A percentile compares a stretch with the other conserved stretches of the same genome.
Evolutionary conservation across 2,329 filamentous ascomycete species (phyloP).

Genomic region (Xylariaceae sp.): DNA sequence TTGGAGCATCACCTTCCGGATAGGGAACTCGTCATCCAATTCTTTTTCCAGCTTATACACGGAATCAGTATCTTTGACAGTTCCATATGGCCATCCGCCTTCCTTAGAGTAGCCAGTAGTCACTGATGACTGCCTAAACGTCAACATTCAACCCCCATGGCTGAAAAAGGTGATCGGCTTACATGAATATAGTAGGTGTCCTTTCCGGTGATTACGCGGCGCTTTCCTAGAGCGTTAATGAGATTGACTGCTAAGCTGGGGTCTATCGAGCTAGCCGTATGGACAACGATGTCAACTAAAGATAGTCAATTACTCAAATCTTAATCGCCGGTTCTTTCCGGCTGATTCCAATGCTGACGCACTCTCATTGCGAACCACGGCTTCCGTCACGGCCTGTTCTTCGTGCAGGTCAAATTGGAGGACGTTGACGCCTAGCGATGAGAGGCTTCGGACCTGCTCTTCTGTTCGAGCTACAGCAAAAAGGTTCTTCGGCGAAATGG

Average conservation of each 20-base stretch:
- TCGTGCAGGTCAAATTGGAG: slow-evolving; percentile 43
- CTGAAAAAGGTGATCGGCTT: slow-evolving; percentile 13
- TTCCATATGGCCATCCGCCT: slow-evolving; percentile 41
- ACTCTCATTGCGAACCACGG: slow-evolving; percentile 28
- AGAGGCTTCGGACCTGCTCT: slow-evolving; percentile 42
- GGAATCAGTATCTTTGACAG: slow-evolving; percentile 40
- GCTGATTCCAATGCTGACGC: not conserved
- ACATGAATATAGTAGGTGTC: slow-evolving; percentile 44
- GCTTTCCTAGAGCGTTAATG: slow-evolving; percentile 43
- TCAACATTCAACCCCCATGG: not conserved
- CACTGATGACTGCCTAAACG: slow-evolving; percentile 37
- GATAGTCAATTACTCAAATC: slow-evolving; percentile 23
- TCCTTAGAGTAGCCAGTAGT: slow-evolving; percentile 36
- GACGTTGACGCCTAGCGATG: slow-evolving; percentile 40
- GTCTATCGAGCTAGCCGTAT: slow-evolving; percentile 43
- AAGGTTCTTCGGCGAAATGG: slow-evolving; percentile 35
- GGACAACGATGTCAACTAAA: slow-evolving; percentile 45
- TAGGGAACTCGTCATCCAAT: slow-evolving; percentile 33
- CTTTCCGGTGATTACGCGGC: slow-evolving; percentile 33
- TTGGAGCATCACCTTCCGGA: slow-evolving; percentile 36
- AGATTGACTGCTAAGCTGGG: slow-evolving; percentile 35
- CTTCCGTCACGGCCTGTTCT: slow-evolving; percentile 28
- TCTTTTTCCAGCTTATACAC: slow-evolving; percentile 41
- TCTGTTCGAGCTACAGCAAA: slow-evolving; percentile 43
- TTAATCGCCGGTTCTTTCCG: not conserved